phyloP scores from a whole-genome alignment of 2,329 filamentous ascomycete genomes.

The Fusarium neocosmosporiellum region DNA sequence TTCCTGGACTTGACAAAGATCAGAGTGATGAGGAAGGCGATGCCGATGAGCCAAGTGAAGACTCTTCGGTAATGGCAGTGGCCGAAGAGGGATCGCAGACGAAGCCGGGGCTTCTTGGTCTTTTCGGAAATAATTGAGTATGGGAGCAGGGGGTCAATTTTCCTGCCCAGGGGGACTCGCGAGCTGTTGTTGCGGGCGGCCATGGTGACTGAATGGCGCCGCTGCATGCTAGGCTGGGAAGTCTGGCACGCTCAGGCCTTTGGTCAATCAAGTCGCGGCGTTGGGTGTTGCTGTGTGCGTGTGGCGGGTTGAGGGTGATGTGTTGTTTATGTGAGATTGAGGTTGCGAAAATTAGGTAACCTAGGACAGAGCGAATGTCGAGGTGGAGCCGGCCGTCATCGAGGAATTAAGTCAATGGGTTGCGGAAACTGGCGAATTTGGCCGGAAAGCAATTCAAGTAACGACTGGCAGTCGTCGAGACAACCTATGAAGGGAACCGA shows the following conservation, averaged over 20 bases:
- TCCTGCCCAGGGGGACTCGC: constrained; percentile 44
- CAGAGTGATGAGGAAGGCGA: constrained; percentile 55
- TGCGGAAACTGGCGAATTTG: constrained; percentile 29
- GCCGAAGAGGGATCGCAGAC: constrained; percentile 59
- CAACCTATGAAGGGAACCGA: constrained; percentile 40
- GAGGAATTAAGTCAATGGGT: constrained; percentile 37
- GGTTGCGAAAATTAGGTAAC: constrained; percentile 27
- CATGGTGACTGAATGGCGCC: constrained; percentile 47
- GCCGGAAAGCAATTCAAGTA: constrained; percentile 41
- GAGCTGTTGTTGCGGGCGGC: constrained; percentile 52
- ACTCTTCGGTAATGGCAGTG: constrained; percentile 65
- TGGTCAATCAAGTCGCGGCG: constrained; percentile 12
- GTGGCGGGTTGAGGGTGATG: constrained; percentile 17
- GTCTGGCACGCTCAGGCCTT: constrained; percentile 35
- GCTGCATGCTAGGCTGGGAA: constrained; percentile 44
- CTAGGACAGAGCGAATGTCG: constrained; percentile 40
- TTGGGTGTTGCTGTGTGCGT: constrained; percentile 6
- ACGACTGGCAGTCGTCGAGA: constrained; percentile 46
- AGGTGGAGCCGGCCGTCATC: constrained; percentile 43
- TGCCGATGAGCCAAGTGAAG: constrained; percentile 60
- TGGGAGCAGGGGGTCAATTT: constrained; percentile 49
- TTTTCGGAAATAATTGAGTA: constrained; percentile 48
- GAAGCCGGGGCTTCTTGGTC: constrained; percentile 50
- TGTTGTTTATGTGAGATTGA: constrained; percentile 16
- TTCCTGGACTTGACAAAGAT: constrained; percentile 52